Evolutionary conservation across 495 filamentous ascomycete genomes (phyloP).

Genomic region (Tuber aestivum): DNA sequence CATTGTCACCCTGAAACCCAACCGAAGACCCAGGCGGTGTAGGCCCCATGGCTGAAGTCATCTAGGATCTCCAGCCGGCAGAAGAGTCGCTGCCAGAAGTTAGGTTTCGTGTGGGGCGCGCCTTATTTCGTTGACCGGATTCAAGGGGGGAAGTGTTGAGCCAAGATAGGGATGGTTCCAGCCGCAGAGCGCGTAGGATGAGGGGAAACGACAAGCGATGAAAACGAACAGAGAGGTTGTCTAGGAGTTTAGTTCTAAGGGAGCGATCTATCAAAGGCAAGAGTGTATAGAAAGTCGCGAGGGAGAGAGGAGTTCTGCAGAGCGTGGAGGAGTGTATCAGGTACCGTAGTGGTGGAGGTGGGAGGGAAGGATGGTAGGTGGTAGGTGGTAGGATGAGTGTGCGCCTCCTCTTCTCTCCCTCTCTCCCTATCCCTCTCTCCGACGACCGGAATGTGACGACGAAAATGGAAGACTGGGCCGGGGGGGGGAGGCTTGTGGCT

Average conservation of each 20-base stretch:
- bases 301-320: background rate
- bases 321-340: conserved; percentile 6
- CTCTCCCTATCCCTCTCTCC: background rate
- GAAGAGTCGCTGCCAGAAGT: conserved; percentile 20
- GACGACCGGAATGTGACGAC: conserved; percentile 24
- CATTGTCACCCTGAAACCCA: conserved; percentile 20
- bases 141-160: background rate
- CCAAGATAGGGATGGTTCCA: background rate
- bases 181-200: conserved; percentile 16
- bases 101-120: conserved; percentile 11
- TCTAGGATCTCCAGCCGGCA: conserved; percentile 30
- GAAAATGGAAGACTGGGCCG: conserved; percentile 29
- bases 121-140: background rate
- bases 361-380: conserved; percentile 12
- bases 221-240: background rate
- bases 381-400: conserved; percentile 10
- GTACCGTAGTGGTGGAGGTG: conserved; percentile 15
- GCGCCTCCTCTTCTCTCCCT: background rate
- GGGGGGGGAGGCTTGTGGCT: conserved; percentile 27
- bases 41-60: conserved; percentile 36
- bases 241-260: background rate
- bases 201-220: background rate
- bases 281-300: background rate
- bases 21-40: conserved; percentile 33
- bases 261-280: conserved; percentile 1